phyloP scores from a whole-genome alignment of 495 filamentous ascomycete genomes.

The Hyaloscypha bicolor region DNA sequence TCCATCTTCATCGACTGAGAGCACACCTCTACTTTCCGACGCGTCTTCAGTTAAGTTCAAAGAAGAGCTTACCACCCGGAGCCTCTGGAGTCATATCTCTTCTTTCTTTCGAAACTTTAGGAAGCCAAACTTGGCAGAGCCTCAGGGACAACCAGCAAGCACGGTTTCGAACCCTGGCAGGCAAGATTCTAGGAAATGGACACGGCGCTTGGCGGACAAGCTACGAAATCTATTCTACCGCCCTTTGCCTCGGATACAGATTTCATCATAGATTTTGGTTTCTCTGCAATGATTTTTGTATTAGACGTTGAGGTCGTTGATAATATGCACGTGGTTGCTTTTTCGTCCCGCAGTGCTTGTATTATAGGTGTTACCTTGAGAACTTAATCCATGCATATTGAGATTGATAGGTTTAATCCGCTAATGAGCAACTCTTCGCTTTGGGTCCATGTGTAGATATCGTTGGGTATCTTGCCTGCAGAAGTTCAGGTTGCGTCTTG shows the following conservation, averaged over 20 bases:
- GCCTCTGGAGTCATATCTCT: neutral
- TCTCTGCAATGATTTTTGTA: neutral
- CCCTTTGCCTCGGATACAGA: neutral
- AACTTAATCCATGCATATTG: no score
- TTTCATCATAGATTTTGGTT: neutral
- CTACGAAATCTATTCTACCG: neutral
- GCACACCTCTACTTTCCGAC: conserved; percentile 2
- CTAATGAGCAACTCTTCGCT: no score
- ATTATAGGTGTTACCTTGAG: no score
- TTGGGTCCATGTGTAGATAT: no score
- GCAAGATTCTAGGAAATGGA: conserved; percentile 1
- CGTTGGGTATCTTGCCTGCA: no score
- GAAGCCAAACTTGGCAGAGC: neutral
- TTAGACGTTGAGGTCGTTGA: no score
- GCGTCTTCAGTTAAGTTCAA: neutral
- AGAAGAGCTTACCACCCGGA: neutral
- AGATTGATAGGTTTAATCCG: no score
- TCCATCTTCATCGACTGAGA: neutral
- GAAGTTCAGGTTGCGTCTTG: no score
- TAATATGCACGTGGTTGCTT: no score
- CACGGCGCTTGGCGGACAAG: neutral
- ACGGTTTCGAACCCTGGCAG: neutral
- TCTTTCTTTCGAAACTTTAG: conserved; percentile 2
- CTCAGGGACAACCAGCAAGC: neutral
- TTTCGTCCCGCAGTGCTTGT: no score